These are phyloP conservation scores for Rhynchospora breviuscula DNA, from an alignment of 176 grass and related monocot species.

Conservation along the genomic window DNA sequence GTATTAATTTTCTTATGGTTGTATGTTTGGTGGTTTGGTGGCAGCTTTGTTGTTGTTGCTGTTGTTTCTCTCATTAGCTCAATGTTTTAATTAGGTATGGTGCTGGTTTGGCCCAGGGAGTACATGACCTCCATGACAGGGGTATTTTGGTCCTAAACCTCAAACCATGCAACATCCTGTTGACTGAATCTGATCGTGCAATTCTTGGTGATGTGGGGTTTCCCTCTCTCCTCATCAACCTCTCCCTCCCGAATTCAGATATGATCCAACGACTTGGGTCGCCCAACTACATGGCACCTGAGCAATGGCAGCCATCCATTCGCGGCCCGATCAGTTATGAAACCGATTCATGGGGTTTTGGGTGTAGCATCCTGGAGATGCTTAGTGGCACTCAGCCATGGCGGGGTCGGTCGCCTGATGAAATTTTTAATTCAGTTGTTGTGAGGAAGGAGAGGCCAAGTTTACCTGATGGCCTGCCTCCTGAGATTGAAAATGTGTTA, in stretches of 20 bases:
- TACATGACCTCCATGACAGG: constrained; percentile 66
- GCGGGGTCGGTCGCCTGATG: constrained; percentile 66
- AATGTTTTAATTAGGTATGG: constrained; percentile 53
- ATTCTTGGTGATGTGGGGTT: constrained; percentile 90
- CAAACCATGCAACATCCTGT: constrained; percentile 88
- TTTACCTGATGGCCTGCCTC: constrained; percentile 59
- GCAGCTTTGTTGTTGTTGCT: neutral
- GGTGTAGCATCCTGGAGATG: constrained; percentile 95
- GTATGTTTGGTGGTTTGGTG: neutral
- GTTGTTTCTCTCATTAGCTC: neutral
- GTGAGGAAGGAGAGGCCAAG: constrained; percentile 79
- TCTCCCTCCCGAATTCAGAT: constrained; percentile 63
- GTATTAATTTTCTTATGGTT: constrained; percentile 28
- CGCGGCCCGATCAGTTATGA: constrained; percentile 79
- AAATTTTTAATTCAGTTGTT: constrained; percentile 83
- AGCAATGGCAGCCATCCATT: constrained; percentile 85
- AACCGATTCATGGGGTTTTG: constrained; percentile 89
- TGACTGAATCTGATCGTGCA: constrained; percentile 48
- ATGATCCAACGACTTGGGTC: constrained; percentile 74
- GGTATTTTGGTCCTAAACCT: constrained; percentile 75
- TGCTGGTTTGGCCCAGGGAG: constrained; percentile 66
- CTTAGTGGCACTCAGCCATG: constrained; percentile 79
- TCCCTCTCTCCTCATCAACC: constrained; percentile 60
- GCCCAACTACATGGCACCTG: constrained; percentile 96
- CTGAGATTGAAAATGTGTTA: constrained; percentile 58